A percentile compares a stretch with the other conserved stretches of the same genome.
Evolutionary conservation across 1,284 basidiomycete species (phyloP).

Genomic region (Pseudozyma tsukubaensis): DNA sequence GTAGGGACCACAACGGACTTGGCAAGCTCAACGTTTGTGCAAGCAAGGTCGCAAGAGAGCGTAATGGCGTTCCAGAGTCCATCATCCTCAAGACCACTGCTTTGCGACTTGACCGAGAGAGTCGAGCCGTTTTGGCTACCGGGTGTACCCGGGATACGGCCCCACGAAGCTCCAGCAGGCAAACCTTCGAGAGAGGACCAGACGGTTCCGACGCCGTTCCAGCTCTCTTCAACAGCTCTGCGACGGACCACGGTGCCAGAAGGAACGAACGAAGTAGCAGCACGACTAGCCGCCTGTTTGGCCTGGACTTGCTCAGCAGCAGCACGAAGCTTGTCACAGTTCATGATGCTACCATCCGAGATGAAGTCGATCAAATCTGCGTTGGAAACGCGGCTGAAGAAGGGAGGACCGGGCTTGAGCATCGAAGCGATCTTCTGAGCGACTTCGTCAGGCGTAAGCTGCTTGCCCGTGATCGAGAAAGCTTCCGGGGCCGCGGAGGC

Average conservation of each 20-base stretch:
- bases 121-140: constrained; percentile 8
- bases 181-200: constrained; percentile 53
- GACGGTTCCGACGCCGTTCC: constrained; percentile 55
- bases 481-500: constrained; percentile 18
- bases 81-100: constrained; percentile 46
- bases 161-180: constrained; percentile 45
- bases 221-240: constrained; percentile 35
- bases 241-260: constrained; percentile 35
- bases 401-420: constrained; percentile 61
- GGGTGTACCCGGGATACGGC: constrained; percentile 40
- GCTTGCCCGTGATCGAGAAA: constrained; percentile 36
- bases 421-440: constrained; percentile 60
- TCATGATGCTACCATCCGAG: constrained; percentile 54
- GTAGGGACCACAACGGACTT: constrained; percentile 55
- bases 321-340: constrained; percentile 46
- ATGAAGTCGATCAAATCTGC: constrained; percentile 57
- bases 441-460: constrained; percentile 52
- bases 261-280: constrained; percentile 24
- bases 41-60: constrained; percentile 49
- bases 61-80: constrained; percentile 59
- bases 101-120: constrained; percentile 15
- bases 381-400: constrained; percentile 57
- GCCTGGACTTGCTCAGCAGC: constrained; percentile 20
- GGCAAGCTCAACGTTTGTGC: constrained; percentile 42
- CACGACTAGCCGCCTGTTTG: constrained; percentile 27